A percentile compares a stretch with the other conserved stretches of the same genome.
Conservation (phyloP, 2,329 filamentous ascomycete species). For the Cordyceps cateniannulata region DNA sequence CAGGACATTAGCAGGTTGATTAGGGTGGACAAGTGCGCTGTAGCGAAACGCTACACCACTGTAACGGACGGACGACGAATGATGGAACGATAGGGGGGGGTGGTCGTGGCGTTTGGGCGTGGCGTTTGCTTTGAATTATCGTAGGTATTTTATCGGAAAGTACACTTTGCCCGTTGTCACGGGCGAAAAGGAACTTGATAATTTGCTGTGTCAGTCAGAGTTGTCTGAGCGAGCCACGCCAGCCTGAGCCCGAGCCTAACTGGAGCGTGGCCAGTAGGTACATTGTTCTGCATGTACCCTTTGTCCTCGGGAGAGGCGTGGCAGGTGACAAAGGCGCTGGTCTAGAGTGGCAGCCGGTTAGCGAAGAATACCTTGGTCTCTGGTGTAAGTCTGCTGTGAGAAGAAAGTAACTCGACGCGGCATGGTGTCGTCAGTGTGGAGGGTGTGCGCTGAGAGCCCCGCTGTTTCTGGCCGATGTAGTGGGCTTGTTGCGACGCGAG, state of each 20-base stretch:
- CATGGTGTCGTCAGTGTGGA: slow-evolving; percentile 12
- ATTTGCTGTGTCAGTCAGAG: neutral
- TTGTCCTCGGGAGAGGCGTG: neutral
- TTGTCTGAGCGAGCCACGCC: slow-evolving; percentile 6
- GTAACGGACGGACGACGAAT: neutral
- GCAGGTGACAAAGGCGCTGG: slow-evolving; percentile 6
- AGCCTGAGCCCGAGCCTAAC: slow-evolving; percentile 5
- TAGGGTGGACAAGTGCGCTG: neutral
- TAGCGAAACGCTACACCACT: neutral
- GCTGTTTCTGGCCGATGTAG: slow-evolving; percentile 10
- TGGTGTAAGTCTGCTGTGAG: neutral
- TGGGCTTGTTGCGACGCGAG: neutral
- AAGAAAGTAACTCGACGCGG: neutral
- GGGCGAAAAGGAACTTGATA: neutral
- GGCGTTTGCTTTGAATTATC: neutral
- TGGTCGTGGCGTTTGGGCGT: neutral
- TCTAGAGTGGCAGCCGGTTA: neutral
- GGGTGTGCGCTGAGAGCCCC: slow-evolving; percentile 2
- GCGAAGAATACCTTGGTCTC: neutral
- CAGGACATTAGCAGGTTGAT: neutral
- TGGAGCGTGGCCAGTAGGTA: neutral
- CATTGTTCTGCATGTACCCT: neutral
- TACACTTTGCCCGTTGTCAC: neutral
- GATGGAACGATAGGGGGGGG: neutral
- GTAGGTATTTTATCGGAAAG: neutral